phyloP scores from a whole-genome alignment of 73 alveolate species.

The Breviolum minutum region DNA sequence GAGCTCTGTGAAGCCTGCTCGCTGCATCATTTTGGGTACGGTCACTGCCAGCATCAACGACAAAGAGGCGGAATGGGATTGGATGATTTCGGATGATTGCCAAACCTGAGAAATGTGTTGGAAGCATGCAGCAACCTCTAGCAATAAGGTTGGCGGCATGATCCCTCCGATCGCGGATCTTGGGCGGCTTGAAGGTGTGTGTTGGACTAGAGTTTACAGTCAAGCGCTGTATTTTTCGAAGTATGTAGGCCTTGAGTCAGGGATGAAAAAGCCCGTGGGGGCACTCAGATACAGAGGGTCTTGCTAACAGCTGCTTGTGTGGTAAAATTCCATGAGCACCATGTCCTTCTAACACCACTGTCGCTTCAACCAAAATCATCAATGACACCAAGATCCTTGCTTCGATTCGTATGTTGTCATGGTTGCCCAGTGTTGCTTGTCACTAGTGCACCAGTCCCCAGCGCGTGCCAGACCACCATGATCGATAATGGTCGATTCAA shows the following conservation, averaged over 20 bases:
- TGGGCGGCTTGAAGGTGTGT: slow-evolving; percentile 49
- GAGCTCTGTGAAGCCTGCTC: slow-evolving; percentile 92
- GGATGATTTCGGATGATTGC: not conserved
- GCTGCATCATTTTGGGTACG: slow-evolving; percentile 83
- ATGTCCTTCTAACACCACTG: no score
- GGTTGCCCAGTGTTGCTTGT: no score
- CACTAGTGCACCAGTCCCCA: not conserved
- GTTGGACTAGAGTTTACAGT: not conserved
- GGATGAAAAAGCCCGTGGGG: slow-evolving; percentile 77
- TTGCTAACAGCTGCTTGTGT: no score
- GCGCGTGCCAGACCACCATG: slow-evolving; percentile 49
- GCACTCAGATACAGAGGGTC: not conserved
- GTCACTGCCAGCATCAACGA: slow-evolving; percentile 93
- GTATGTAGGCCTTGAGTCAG: slow-evolving; percentile 41
- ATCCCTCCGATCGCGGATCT: slow-evolving; percentile 78
- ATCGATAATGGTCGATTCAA: slow-evolving; percentile 74
- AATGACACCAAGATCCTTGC: no score
- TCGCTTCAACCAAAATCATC: no score
- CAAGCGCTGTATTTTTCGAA: not conserved
- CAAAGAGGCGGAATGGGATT: slow-evolving; percentile 32
- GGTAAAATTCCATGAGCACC: no score
- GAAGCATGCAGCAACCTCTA: not conserved
- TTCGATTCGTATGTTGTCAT: no score
- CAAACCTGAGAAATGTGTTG: not conserved
- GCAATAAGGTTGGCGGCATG: slow-evolving; percentile 67